Percentiles rank a stretch among this genome's conserved stretches.
These are phyloP conservation scores for Penicillium waksmanii DNA, from an alignment of 495 filamentous ascomycete species.

Conservation along the genomic window DNA sequence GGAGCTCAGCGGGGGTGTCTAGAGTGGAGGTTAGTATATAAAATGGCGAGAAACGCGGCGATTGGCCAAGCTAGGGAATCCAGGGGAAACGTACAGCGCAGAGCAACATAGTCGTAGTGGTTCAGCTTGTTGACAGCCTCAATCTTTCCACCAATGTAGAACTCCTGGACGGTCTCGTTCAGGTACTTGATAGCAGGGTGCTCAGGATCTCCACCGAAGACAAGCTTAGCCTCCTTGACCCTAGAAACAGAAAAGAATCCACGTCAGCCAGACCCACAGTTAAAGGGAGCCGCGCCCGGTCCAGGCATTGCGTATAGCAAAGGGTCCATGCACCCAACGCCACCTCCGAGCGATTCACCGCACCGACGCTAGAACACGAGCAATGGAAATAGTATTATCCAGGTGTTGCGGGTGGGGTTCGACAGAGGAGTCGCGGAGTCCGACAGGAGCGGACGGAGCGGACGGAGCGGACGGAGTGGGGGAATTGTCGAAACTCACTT, in stretches of 20 bases:
- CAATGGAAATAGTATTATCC: neutral
- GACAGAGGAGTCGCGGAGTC: conserved; percentile 12
- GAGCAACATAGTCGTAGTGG: conserved; percentile 98
- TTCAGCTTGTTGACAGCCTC: conserved; percentile 91
- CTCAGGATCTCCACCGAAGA: conserved; percentile 91
- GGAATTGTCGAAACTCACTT: conserved; percentile 64
- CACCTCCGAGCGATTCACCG: conserved; percentile 5
- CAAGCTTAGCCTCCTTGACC: conserved; percentile 83
- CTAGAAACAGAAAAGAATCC: conserved; percentile 52
- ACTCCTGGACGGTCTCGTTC: conserved; percentile 75
- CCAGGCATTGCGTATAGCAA: conserved; percentile 2
- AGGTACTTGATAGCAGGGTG: conserved; percentile 94
- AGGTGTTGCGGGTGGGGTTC: conserved; percentile 9
- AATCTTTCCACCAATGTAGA: conserved; percentile 93
- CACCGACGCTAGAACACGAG: neutral
- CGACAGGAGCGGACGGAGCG: neutral
- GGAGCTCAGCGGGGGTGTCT: conserved; percentile 95
- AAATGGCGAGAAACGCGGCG: neutral
- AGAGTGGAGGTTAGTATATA: conserved; percentile 2
- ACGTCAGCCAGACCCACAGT: conserved; percentile 39
- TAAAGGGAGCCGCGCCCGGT: conserved; percentile 21
- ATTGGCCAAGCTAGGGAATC: neutral
- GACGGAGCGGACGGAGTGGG: neutral
- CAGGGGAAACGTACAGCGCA: conserved; percentile 72
- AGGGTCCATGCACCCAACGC: conserved; percentile 1